A percentile compares a stretch with the other conserved stretches of the same genome.
These are phyloP conservation scores for Aspergillus affinis DNA, from an alignment of 495 filamentous ascomycete genomes.

Conservation along the genomic window DNA sequence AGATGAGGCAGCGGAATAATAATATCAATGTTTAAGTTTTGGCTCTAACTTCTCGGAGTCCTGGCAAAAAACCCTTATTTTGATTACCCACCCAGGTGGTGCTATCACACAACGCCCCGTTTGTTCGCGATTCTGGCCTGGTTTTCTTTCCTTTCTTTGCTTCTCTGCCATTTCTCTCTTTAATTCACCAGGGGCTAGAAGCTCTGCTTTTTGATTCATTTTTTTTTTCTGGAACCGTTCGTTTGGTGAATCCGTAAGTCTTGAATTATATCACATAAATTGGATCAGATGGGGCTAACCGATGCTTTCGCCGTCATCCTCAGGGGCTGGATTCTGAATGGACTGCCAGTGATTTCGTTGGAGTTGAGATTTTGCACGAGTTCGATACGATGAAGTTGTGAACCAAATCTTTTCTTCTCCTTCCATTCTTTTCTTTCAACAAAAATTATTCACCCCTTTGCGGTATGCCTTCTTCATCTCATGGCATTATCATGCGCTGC, in stretches of 20 bases:
- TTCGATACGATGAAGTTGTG: constrained; percentile 19
- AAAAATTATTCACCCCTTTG: constrained; percentile 7
- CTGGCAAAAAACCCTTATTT: constrained; percentile 26
- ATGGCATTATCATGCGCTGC: constrained; percentile 5
- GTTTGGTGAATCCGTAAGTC: constrained; percentile 21
- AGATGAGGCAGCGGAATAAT: constrained; percentile 21
- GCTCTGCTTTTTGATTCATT: constrained; percentile 20
- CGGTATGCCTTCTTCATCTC: constrained; percentile 16
- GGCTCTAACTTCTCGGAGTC: constrained; percentile 22
- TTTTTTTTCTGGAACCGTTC: constrained; percentile 5
- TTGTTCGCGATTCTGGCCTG: constrained; percentile 11
- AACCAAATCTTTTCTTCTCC: constrained; percentile 6
- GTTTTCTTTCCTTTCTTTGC: constrained; percentile 12
- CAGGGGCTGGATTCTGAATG: constrained; percentile 14
- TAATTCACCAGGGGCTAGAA: constrained; percentile 21
- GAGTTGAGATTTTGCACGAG: constrained; percentile 13
- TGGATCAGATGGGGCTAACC: constrained; percentile 13
- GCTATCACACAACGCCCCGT: constrained; percentile 12
- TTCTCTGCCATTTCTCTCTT: constrained; percentile 14
- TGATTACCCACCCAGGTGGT: constrained; percentile 22
- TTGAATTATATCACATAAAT: background rate
- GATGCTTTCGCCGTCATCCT: constrained; percentile 2
- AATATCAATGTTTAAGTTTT: constrained; percentile 23
- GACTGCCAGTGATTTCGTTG: constrained; percentile 8
- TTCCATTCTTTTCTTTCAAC: constrained; percentile 18